Base-by-base conservation (phyloP, 2,329 filamentous ascomycete species). In the Colletotrichum zoysiae region DNA sequence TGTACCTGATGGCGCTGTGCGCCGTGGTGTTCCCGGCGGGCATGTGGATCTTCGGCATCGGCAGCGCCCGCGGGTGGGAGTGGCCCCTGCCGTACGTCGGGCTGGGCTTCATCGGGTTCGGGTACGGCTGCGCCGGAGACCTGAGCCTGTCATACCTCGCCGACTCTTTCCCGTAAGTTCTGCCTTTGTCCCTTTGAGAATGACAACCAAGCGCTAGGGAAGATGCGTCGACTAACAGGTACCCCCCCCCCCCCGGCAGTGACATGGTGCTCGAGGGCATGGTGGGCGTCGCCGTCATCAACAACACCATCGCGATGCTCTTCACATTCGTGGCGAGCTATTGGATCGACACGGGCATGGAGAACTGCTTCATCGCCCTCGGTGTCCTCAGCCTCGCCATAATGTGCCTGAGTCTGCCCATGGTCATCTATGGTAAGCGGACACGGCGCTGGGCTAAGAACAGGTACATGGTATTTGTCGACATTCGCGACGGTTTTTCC, bases 221-320 rank as follows among this genome's bases (percentile, higher is more conserved):
- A 30, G 14, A 30, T 20, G 16, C 20, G 51, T 9, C 44, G 44
- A 11, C 44, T 70, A n/a, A 70, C 33, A 26, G 11, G 0, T 12
- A 16, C 20, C 16, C 1, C n/a, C n/a, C n/a, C n/a, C n/a, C n/a
- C 30, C 26, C 30, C 30, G 30, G 7, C 6, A 70, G 67, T 6
- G 86, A 88, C 44, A 88, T 88, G 83, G 84, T 89, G 7, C 78
- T 89, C 3, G 87, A 89, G 74, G 87, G 87, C 38, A 89, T 89
- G 87, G 87, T 88, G 1, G 86, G 87, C 7, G 87, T 89, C 1
- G 83, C 86, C 2, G 85, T 88, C 26, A 87, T 89, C 77, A 89
- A 89, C 78, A 89, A 89, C 76, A 85, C 83, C 2, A 79, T 89
- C 20, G 87, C 85, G 11, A 86, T 85, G 75, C 80, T 88, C 67